phyloP scores from a whole-genome alignment of 768 basidiomycete species.

The Gloeophyllum trabeum region DNA sequence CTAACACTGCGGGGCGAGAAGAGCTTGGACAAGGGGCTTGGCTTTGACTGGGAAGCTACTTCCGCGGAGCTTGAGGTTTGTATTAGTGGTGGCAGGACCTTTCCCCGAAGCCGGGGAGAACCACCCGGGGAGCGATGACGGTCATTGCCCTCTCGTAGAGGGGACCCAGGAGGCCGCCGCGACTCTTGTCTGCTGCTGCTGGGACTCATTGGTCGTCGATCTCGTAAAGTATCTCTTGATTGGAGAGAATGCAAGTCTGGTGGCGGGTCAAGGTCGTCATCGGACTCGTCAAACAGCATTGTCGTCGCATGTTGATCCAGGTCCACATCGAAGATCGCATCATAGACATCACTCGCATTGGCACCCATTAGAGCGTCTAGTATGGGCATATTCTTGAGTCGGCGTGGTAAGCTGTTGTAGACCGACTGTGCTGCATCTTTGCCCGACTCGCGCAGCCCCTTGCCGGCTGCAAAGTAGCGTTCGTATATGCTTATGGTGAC shows the following conservation, averaged over 20 bases:
- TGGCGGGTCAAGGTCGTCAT: conserved; percentile 24
- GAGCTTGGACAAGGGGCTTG: conserved; percentile 39
- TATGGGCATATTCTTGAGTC: conserved; percentile 63
- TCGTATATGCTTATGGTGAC: conserved; percentile 73
- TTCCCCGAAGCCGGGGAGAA: conserved; percentile 15
- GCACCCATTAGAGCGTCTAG: conserved; percentile 72
- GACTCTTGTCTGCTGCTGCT: neutral
- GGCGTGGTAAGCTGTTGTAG: conserved; percentile 56
- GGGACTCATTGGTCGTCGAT: conserved; percentile 4
- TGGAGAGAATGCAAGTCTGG: conserved; percentile 26
- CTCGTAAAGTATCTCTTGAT: conserved; percentile 24
- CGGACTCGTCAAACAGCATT: conserved; percentile 37
- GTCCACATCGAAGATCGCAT: conserved; percentile 61
- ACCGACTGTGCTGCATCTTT: conserved; percentile 41
- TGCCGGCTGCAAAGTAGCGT: conserved; percentile 46
- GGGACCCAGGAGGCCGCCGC: neutral
- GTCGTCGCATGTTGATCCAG: conserved; percentile 37
- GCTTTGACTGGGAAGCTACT: conserved; percentile 12
- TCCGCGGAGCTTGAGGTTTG: conserved; percentile 7
- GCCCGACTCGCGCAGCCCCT: conserved; percentile 37
- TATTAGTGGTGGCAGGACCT: neutral
- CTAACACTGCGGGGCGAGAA: conserved; percentile 20
- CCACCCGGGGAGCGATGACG: conserved; percentile 9
- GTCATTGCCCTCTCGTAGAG: conserved; percentile 1
- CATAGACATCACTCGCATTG: conserved; percentile 53